Evolutionary conservation across 1,139 yeast species (phyloP), one percentile per base, ranked within the genome.

Genomic region (Saccharomyces pastorianus): DNA sequence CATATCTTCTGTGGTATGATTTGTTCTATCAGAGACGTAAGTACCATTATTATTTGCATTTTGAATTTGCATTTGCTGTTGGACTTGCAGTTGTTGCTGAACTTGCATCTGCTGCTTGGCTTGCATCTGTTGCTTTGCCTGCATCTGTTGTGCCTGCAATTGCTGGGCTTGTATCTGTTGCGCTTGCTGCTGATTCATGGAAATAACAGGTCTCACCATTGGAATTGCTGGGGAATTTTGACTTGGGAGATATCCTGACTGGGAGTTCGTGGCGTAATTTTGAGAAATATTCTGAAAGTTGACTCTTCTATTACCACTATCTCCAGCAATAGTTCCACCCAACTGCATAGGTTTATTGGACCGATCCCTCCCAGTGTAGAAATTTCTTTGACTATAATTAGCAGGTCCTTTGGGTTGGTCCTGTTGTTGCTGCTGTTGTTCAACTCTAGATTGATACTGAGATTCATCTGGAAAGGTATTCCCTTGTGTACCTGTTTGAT

Each of bases 231-330:
- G 20, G 44, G 44, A 9, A 20, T 38, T 38, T 9, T 38, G 44
- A 38, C 44, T n/a, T 17, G 44, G n/a, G 20, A 38, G 44, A 20
- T 38, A 38, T 20, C 44, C 44, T 20, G 44, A 38, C 13, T 38
- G 44, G 20, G 44, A 38, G 44, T 38, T 38, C 11, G 25, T 11
- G 6, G 25, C 25, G n/a, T 38, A 38, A 6, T 38, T 38, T 38
- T 38, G 44, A 20, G 44, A 11, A 7, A 38, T 20, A 38, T 41
- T 51, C 50, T 25, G 56, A 55, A 20, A 56, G 55, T 11, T 56
- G 56, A 25, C 26, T 31, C 28, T 52, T 52, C 23, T 53, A 38
- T 23, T 42, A 42, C 44, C 23, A 17, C 25, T 38, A 38, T 38
- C 44, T 6, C 25, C 44, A 4, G n/a, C 44, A 38, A 9, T 26